Conservation (phyloP, 192 early-diverging fungal species). For the Piromyces finnis region DNA sequence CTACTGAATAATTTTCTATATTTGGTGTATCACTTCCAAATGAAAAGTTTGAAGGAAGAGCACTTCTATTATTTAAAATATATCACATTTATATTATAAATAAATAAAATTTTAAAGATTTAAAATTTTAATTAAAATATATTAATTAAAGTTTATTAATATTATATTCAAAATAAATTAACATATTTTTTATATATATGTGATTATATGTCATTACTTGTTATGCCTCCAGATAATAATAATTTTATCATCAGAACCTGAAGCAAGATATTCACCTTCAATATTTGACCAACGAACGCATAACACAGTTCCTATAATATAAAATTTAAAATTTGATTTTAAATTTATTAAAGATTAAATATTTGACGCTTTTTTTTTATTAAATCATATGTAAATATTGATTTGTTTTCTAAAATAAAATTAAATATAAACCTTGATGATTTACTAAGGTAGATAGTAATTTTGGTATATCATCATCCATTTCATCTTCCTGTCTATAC, state of each 20-base stretch:
- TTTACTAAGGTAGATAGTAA: conserved; percentile 58
- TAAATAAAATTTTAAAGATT: background rate
- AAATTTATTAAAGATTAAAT: background rate
- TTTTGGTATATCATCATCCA: conserved; percentile 22
- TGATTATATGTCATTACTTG: too few species aligned
- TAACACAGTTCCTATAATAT: conserved; percentile 49
- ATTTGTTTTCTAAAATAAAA: background rate
- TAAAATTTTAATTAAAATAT: background rate
- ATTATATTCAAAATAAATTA: too few species aligned
- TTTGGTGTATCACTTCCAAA: conserved; percentile 6
- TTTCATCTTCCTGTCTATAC: conserved; percentile 19
- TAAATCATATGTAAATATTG: background rate
- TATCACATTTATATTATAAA: background rate
- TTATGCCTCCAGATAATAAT: conserved; percentile 81
- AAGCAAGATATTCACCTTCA: conserved; percentile 57
- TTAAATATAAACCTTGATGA: background rate
- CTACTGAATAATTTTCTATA: conserved; percentile 52
- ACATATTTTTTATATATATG: too few species aligned
- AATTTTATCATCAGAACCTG: conserved; percentile 81
- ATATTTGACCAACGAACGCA: conserved; percentile 69
- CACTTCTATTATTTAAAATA: background rate
- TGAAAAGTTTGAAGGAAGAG: background rate
- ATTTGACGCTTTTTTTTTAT: background rate
- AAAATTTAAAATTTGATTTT: background rate
- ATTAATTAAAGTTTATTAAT: too few species aligned